Percentiles rank a stretch among this genome's conserved stretches.
Evolutionary conservation across 176 grass and related monocot genomes (phyloP).

Genomic region (Ensete glaucum): DNA sequence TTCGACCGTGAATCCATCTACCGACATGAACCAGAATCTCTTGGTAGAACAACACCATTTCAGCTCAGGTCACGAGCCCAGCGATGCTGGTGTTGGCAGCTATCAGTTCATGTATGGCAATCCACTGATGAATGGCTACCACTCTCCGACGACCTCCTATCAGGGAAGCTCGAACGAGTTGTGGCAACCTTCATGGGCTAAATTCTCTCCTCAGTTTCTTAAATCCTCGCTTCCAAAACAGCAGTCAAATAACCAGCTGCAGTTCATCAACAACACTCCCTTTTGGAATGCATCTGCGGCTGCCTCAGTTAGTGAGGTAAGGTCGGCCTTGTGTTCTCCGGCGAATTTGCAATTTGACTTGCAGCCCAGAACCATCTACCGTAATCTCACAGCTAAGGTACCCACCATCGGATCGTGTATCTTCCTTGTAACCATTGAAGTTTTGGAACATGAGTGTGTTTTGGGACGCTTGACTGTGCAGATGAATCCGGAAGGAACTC

Average conservation of each 20-base stretch:
- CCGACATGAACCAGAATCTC: slow-evolving; percentile 22
- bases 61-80: neutral
- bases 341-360: slow-evolving; percentile 14
- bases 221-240: slow-evolving; percentile 25
- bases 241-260: slow-evolving; percentile 26
- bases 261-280: slow-evolving; percentile 28
- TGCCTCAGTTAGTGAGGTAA: neutral
- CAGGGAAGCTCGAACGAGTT: slow-evolving; percentile 7
- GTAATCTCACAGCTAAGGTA: slow-evolving; percentile 31
- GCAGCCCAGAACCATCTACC: slow-evolving; percentile 4
- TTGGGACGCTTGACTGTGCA: neutral
- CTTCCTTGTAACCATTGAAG: neutral
- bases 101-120: slow-evolving; percentile 19
- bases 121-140: neutral
- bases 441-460: neutral
- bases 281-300: slow-evolving; percentile 22
- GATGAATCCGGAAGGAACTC: slow-evolving; percentile 13
- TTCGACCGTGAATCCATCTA: slow-evolving; percentile 12
- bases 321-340: slow-evolving; percentile 4
- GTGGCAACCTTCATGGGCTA: slow-evolving; percentile 25
- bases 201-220: slow-evolving; percentile 13
- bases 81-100: slow-evolving; percentile 6
- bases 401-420: neutral
- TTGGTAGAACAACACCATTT: slow-evolving; percentile 23
- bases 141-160: neutral